Evolutionary conservation across 2,329 filamentous ascomycete species (phyloP).

Genomic region (Talaromyces atroroseus): DNA sequence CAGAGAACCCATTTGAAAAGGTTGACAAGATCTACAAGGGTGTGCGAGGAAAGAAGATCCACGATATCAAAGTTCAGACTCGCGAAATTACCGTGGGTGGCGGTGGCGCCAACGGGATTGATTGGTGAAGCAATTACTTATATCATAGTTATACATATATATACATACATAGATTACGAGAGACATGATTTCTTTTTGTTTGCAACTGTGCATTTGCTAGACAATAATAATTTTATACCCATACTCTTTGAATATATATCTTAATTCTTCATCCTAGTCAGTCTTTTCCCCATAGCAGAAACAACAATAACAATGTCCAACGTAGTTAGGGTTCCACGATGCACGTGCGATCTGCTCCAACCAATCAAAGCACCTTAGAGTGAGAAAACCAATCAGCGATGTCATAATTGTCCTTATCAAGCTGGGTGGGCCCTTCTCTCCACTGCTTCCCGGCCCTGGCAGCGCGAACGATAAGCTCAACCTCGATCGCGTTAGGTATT

Average conservation of each 20-base stretch:
- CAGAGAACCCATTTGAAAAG: conserved; percentile 49
- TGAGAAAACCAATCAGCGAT: too few species aligned
- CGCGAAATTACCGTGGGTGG: conserved; percentile 15
- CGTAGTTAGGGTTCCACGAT: not conserved
- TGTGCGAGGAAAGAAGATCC: conserved; percentile 49
- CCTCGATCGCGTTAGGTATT: not conserved
- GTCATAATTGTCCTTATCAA: not conserved
- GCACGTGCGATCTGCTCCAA: not conserved
- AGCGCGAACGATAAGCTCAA: not conserved
- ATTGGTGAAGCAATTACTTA: conserved; percentile 24
- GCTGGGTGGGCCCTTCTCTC: not conserved
- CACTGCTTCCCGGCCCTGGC: not conserved
- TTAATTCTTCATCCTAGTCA: too few species aligned
- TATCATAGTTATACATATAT: not conserved
- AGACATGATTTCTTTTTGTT: not conserved
- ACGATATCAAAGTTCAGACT: conserved; percentile 17
- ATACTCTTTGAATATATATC: not conserved
- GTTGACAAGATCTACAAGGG: conserved; percentile 53
- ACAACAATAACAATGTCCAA: too few species aligned
- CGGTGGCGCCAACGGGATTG: conserved; percentile 23
- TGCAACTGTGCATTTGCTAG: not conserved
- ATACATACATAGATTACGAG: not conserved
- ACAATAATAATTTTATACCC: not conserved
- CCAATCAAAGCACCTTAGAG: not conserved
- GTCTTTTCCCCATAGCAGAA: not conserved